Evolutionary conservation across 2,329 filamentous ascomycete genomes (phyloP).

Genomic region (Didymella pomorum): DNA sequence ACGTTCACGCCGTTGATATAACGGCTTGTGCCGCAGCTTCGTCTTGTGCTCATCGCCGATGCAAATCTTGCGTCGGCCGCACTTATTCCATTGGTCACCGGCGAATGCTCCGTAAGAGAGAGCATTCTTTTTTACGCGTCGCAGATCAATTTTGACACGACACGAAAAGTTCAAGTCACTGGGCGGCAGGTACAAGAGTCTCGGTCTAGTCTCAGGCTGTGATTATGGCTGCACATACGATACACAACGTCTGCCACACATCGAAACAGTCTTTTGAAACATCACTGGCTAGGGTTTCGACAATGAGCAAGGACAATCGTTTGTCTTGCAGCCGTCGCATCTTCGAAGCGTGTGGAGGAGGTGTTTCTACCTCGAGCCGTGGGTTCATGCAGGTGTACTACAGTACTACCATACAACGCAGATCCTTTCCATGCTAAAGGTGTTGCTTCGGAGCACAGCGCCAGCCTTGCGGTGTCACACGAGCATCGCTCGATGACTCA

Average conservation of each 20-base stretch:
- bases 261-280: background rate
- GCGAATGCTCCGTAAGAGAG: background rate
- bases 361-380: too few species aligned
- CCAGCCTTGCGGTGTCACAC: too few species aligned
- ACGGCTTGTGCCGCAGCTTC: background rate
- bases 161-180: background rate
- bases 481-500: too few species aligned
- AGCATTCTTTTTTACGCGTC: background rate
- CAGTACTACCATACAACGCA: too few species aligned
- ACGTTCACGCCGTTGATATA: background rate
- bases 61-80: too few species aligned
- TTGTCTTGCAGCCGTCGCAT: background rate
- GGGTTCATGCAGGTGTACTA: too few species aligned
- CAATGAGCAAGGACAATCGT: background rate
- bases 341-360: too few species aligned
- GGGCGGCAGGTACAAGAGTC: background rate
- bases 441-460: too few species aligned
- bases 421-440: too few species aligned
- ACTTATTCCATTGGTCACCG: background rate
- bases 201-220: background rate
- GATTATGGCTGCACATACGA: background rate
- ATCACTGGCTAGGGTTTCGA: background rate
- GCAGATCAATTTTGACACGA: background rate
- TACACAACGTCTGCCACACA: background rate
- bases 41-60: background rate